Conservation (phyloP, 192 early-diverging fungal species). For the Thamnidium elegans region DNA sequence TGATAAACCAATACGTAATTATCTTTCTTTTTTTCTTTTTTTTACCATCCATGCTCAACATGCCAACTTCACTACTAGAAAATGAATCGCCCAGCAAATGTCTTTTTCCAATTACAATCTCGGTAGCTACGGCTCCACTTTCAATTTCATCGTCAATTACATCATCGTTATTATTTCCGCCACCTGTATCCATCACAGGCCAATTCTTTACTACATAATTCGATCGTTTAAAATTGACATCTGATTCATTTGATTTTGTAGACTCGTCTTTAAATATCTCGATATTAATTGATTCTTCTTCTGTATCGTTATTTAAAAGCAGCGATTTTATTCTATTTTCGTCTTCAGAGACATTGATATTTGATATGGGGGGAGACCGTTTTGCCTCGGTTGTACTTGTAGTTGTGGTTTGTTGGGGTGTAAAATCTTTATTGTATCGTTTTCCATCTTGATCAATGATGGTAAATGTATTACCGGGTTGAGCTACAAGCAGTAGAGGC, state of each 20-base stretch:
- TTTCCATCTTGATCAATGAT: constrained; percentile 43
- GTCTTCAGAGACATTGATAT: neutral
- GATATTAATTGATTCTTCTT: neutral
- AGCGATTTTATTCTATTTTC: neutral
- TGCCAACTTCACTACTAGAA: constrained; percentile 34
- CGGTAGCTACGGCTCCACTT: constrained; percentile 40
- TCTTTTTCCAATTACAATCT: constrained; percentile 45
- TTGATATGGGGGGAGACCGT: neutral
- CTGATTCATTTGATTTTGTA: constrained; percentile 1
- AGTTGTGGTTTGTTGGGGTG: constrained; percentile 17
- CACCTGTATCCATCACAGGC: constrained; percentile 29
- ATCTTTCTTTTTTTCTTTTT: too few relatives aligned
- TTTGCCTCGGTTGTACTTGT: neutral
- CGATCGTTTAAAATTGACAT: constrained; percentile 19
- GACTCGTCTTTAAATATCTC: neutral
- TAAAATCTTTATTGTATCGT: constrained; percentile 36
- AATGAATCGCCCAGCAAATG: constrained; percentile 23
- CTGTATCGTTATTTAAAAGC: neutral
- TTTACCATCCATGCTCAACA: constrained; percentile 58
- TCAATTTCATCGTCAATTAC: neutral
- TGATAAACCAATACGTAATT: too few relatives aligned
- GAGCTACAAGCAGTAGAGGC: constrained; percentile 51
- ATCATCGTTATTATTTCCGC: constrained; percentile 20
- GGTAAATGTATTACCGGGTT: constrained; percentile 48
- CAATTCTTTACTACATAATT: constrained; percentile 33